Percentiles rank a stretch among this genome's conserved stretches.
Conservation (phyloP, 2,329 filamentous ascomycete genomes). For the Bipolaris cookei region DNA sequence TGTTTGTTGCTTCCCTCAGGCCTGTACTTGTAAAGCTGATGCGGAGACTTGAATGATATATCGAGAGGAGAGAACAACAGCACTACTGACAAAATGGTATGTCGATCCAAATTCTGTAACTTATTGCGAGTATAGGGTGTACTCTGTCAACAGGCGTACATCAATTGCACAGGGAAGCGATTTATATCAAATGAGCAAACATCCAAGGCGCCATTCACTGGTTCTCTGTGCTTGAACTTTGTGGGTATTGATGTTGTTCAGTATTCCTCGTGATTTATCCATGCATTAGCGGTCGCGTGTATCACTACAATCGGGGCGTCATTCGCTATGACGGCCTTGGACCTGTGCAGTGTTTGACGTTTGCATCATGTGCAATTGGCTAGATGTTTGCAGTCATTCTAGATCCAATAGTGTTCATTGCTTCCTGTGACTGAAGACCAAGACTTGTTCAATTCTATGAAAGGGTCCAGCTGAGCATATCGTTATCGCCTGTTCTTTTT, state of each 20-base stretch:
- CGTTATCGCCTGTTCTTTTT: not conserved
- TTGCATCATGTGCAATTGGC: not conserved
- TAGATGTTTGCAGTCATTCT: slow-evolving; percentile 4
- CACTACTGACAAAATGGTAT: too few species aligned
- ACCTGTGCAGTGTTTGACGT: slow-evolving; percentile 2
- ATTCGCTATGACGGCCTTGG: slow-evolving; percentile 4
- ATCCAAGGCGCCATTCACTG: slow-evolving; percentile 1
- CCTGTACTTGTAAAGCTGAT: not conserved
- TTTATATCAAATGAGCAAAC: slow-evolving; percentile 17
- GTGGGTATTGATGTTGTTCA: slow-evolving; percentile 9
- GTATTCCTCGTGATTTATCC: slow-evolving; percentile 43
- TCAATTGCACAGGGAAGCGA: slow-evolving; percentile 13
- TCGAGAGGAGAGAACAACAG: too few species aligned
- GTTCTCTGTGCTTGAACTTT: not conserved
- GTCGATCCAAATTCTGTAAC: not conserved
- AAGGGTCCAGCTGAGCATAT: not conserved
- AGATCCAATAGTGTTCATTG: not conserved
- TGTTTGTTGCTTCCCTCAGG: not conserved
- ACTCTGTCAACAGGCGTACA: not conserved
- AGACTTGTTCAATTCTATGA: not conserved
- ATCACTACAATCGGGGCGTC: slow-evolving; percentile 4
- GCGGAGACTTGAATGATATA: not conserved
- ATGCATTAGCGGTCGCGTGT: slow-evolving; percentile 27
- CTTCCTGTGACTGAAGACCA: not conserved
- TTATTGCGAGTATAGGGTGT: not conserved